Evolutionary conservation across 352 stramenopile species (phyloP).

Genomic region (Pythium scleroteichum): DNA sequence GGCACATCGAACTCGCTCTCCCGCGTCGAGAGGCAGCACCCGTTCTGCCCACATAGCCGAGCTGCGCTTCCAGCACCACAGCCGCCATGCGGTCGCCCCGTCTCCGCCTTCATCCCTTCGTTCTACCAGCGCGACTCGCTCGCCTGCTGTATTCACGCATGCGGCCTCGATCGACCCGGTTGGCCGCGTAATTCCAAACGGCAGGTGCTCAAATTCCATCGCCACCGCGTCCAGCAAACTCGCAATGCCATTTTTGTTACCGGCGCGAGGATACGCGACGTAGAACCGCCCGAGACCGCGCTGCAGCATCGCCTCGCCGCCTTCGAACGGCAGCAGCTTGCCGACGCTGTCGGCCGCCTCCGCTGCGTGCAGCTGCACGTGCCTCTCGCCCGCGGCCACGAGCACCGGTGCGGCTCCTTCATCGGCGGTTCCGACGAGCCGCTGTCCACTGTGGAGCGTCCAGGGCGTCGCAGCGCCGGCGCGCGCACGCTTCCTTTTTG

Average conservation of each 20-base stretch:
- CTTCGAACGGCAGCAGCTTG: slow-evolving; percentile 21
- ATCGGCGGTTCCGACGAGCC: slow-evolving; percentile 12
- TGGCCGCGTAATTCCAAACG: background rate
- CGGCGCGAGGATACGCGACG: slow-evolving; percentile 1
- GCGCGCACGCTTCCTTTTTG: slow-evolving; percentile 8
- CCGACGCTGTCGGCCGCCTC: slow-evolving; percentile 4
- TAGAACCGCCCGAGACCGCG: slow-evolving; percentile 8
- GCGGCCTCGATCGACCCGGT: slow-evolving; percentile 1
- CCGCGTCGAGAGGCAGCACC: no score
- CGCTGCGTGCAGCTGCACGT: slow-evolving; percentile 21
- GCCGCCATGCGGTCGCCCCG: background rate
- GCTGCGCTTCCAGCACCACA: slow-evolving; percentile 15
- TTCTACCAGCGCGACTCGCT: slow-evolving; percentile 13
- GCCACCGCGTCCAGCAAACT: slow-evolving; percentile 19
- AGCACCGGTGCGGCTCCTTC: slow-evolving; percentile 10
- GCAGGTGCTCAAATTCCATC: slow-evolving; percentile 13
- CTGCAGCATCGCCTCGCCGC: slow-evolving; percentile 7
- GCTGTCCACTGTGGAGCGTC: slow-evolving; percentile 25
- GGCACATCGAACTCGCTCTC: background rate
- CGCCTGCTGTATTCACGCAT: slow-evolving; percentile 9
- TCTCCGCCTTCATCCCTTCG: background rate
- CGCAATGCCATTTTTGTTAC: background rate
- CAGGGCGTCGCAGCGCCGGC: background rate
- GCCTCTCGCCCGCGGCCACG: slow-evolving; percentile 18
- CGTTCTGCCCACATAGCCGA: slow-evolving; percentile 1